Base-by-base conservation (phyloP, 1,139 yeast genomes). In the Candida anutae region DNA sequence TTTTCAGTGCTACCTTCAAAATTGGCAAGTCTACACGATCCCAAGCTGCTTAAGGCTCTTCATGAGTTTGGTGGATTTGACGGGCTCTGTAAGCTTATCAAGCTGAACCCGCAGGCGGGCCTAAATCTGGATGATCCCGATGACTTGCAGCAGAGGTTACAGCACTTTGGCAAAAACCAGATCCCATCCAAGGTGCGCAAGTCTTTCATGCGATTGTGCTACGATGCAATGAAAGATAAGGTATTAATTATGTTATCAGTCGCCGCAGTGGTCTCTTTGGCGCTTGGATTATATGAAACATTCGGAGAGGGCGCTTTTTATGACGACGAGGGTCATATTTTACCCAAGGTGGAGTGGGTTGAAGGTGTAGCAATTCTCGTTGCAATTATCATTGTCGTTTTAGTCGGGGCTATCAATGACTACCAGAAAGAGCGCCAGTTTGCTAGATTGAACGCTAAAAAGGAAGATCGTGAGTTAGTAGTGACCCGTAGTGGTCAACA, bases 341-440 rank as follows among this genome's bases (percentile, higher is more conserved):
- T 77, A 30, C 95, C 95, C 12, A 74, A 75, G 43, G 90, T 88
- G 16, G 94, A 87, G 48, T 87, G 96, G 96, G 95, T 93, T 27
- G 99, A 90, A 61, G 99, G 99, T 40, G 95, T 88, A 23, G 98
- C 98, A 23, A 93, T 93, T 48, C 71, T 93, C 41, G 83, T 81
- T 13, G 99, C 99, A 12, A 83, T 93, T 16, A 47, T 76, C 6
- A 90, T 93, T 36, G 97, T 93, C 22, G 95, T 93, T 5, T 41
- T 84, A 3, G 98, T 93, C 10, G 95, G 96, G 27, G 94, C 96
- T 3, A 81, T 75, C 13, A 93, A 93, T 53, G 98, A 93, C 55
- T 93, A 83, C 62, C 96, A 90, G 51, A 93, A 93, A 52, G 98
- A 93, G 53, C 64, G 87, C 11, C 98, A 90, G 53, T 93, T 93